Evolutionary conservation across 2,329 filamentous ascomycete species (phyloP).

Genomic region (Cryphonectria naterciae): DNA sequence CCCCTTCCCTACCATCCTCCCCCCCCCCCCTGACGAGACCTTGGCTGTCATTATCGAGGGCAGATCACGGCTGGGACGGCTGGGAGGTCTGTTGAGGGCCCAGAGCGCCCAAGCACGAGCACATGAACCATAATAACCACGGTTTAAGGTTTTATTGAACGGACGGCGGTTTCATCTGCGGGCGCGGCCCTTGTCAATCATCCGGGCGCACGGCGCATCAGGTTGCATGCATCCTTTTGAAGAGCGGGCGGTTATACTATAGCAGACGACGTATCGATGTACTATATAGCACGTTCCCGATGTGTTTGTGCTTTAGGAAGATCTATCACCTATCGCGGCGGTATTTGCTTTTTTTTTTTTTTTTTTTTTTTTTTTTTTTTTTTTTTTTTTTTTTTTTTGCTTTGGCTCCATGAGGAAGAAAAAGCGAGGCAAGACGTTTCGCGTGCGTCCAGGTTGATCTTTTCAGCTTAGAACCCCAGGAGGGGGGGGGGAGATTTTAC

Average conservation of each 20-base stretch:
- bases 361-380: no score
- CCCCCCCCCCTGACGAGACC: background rate
- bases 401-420: no score
- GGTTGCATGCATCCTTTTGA: constrained; percentile 7
- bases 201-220: constrained; percentile 24
- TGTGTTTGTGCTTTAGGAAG: background rate
- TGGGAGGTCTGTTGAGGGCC: constrained; percentile 8
- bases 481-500: background rate
- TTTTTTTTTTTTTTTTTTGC: no score
- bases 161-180: constrained; percentile 17
- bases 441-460: background rate
- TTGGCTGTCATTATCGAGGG: background rate
- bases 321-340: background rate
- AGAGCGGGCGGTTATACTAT: constrained; percentile 7
- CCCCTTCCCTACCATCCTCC: no score
- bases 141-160: constrained; percentile 21
- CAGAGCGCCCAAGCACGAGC: constrained; percentile 9
- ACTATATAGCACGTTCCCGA: constrained; percentile 5
- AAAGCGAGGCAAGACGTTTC: background rate
- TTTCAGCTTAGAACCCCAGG: background rate
- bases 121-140: constrained; percentile 6
- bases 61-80: background rate
- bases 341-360: background rate
- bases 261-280: no score
- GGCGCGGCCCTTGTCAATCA: constrained; percentile 23